phyloP scores from a whole-genome alignment of 306 rosid species.

The Trichosanthes cucumerina region DNA sequence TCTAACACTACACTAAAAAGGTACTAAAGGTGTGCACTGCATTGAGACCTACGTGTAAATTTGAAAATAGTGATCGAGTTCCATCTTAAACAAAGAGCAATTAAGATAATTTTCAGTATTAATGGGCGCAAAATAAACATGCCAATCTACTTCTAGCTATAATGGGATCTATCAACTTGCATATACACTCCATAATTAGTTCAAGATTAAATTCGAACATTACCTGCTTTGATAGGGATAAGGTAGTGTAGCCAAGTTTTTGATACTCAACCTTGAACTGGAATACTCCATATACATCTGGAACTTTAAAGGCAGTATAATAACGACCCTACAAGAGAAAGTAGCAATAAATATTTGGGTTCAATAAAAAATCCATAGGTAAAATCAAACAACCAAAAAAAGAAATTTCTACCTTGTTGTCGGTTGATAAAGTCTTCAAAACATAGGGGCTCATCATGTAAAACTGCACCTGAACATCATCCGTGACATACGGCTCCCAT shows the following conservation, averaged over 20 bases:
- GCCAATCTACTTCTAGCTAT: background rate
- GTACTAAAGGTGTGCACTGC: background rate
- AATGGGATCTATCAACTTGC: background rate
- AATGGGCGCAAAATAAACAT: background rate
- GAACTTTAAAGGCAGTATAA: conserved; percentile 79
- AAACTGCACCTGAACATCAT: conserved; percentile 95
- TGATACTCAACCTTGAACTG: conserved; percentile 92
- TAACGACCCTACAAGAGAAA: conserved; percentile 52
- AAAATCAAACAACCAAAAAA: conserved; percentile 4
- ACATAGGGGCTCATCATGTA: conserved; percentile 99
- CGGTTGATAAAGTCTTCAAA: conserved; percentile 69
- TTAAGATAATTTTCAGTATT: background rate
- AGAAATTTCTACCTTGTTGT: conserved; percentile 49
- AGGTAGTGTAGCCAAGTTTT: conserved; percentile 79
- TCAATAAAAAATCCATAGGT: background rate
- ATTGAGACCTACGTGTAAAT: background rate
- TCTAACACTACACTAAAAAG: background rate
- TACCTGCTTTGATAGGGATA: conserved; percentile 88
- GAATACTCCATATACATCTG: conserved; percentile 98
- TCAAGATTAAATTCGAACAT: background rate
- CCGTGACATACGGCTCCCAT: conserved; percentile 87
- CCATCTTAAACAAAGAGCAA: background rate
- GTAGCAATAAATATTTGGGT: background rate
- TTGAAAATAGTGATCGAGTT: background rate
- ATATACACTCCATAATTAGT: background rate